Evolutionary conservation across 2,329 filamentous ascomycete species (phyloP).

Genomic region (Pezicula carpinea): DNA sequence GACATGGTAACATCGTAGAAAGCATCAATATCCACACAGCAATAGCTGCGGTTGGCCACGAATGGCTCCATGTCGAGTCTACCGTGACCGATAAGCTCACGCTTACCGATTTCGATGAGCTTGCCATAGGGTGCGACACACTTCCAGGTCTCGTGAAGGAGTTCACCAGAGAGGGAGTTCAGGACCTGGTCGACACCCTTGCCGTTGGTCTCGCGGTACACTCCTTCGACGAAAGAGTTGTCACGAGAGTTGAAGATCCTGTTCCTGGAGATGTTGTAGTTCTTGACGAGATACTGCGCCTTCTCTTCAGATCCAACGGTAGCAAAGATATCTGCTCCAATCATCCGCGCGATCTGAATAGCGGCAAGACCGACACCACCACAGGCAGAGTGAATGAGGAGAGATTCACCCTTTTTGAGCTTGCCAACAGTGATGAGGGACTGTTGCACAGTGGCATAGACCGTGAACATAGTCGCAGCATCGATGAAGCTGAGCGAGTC

Average conservation of each 20-base stretch:
- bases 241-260: constrained; percentile 2
- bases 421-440: constrained; percentile 8
- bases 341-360: constrained; percentile 20
- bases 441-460: constrained; percentile 12
- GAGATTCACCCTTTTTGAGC: constrained; percentile 12
- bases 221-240: constrained; percentile 13
- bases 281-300: constrained; percentile 8
- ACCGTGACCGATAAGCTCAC: constrained; percentile 15
- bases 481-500: constrained; percentile 5
- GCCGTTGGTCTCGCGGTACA: constrained; percentile 15
- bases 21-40: constrained; percentile 31
- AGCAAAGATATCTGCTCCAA: constrained; percentile 22
- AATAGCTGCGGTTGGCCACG: constrained; percentile 32
- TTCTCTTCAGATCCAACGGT: constrained; percentile 13
- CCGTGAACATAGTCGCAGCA: constrained; percentile 15
- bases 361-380: constrained; percentile 27
- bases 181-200: constrained; percentile 21
- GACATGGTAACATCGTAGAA: too few species aligned
- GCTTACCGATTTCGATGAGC: constrained; percentile 33
- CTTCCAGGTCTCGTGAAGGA: constrained; percentile 21
- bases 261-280: neutral
- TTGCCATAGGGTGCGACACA: constrained; percentile 30
- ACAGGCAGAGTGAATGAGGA: constrained; percentile 27
- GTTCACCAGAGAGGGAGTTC: constrained; percentile 18
- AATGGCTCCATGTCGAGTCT: constrained; percentile 31